Conservation (phyloP, 2,329 filamentous ascomycete species). For the Sclerotinia minor region DNA sequence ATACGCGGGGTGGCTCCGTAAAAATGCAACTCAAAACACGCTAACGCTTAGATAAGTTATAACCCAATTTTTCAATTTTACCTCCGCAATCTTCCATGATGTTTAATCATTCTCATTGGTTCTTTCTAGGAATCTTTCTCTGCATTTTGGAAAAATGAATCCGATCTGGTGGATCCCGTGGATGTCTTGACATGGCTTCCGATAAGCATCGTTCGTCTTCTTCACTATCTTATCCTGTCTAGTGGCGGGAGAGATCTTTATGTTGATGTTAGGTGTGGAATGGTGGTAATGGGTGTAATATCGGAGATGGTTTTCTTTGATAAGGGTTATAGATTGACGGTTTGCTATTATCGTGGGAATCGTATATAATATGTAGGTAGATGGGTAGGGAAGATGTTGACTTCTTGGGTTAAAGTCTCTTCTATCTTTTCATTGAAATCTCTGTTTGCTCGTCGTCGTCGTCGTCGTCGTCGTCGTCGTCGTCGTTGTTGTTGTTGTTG, state of each 20-base stretch:
- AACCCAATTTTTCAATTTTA: background rate
- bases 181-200: background rate
- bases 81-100: background rate
- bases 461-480: too few species aligned
- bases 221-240: background rate
- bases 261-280: background rate
- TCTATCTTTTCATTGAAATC: background rate
- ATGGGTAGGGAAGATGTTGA: background rate
- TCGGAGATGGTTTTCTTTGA: slow-evolving; percentile 10
- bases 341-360: slow-evolving; percentile 4
- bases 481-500: too few species aligned
- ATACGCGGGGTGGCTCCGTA: slow-evolving; percentile 7
- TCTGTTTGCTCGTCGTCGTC: background rate
- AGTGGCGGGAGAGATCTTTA: background rate
- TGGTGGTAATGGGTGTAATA: background rate
- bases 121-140: background rate
- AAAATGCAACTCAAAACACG: background rate
- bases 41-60: background rate
- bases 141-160: background rate
- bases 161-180: background rate
- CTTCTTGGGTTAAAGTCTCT: background rate
- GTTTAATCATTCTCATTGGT: background rate
- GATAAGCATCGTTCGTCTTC: slow-evolving; percentile 6
- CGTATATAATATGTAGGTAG: background rate
- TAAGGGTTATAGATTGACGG: background rate